Percentiles rank a stretch among this genome's conserved stretches.
These are phyloP conservation scores for Chaetomiaceae sp. DNA, from an alignment of 2,329 filamentous ascomycete genomes.

Conservation along the genomic window DNA sequence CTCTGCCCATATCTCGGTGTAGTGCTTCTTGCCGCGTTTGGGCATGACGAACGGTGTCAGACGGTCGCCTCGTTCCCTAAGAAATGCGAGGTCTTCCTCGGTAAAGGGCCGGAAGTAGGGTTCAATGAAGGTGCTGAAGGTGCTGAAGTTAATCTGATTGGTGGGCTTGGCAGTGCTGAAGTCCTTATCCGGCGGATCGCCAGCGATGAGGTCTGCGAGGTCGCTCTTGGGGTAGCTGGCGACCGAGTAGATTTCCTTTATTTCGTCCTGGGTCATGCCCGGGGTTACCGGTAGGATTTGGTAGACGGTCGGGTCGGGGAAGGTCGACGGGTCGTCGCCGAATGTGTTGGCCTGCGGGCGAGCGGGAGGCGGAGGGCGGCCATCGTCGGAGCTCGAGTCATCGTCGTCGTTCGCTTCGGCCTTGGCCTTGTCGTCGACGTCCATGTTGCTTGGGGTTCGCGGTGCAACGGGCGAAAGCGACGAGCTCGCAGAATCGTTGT, in stretches of 20 bases:
- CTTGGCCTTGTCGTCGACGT: slow-evolving; percentile 49
- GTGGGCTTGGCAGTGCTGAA: slow-evolving; percentile 91
- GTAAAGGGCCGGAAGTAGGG: slow-evolving; percentile 84
- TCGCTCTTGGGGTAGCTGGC: slow-evolving; percentile 76
- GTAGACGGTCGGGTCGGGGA: slow-evolving; percentile 87
- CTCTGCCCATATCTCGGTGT: slow-evolving; percentile 87
- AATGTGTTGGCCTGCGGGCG: slow-evolving; percentile 81
- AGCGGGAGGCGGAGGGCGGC: slow-evolving; percentile 57
- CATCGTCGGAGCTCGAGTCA: slow-evolving; percentile 51
- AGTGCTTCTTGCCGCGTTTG: slow-evolving; percentile 76
- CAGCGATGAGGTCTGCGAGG: slow-evolving; percentile 78
- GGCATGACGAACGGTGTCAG: slow-evolving; percentile 80
- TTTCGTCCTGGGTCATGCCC: slow-evolving; percentile 78
- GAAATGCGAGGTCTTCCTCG: slow-evolving; percentile 89
- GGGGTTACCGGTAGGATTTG: slow-evolving; percentile 74
- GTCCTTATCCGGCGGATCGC: slow-evolving; percentile 86
- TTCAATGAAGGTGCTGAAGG: slow-evolving; percentile 89
- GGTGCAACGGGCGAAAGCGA: slow-evolving; percentile 54
- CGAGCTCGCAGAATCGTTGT: slow-evolving; percentile 53
- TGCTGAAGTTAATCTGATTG: slow-evolving; percentile 89
- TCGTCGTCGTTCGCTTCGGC: slow-evolving; percentile 33
- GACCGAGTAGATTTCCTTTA: slow-evolving; percentile 83
- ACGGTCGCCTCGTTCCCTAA: slow-evolving; percentile 85
- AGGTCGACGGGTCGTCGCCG: slow-evolving; percentile 86
- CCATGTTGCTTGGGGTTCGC: slow-evolving; percentile 51